Base-by-base conservation (phyloP, 2,329 filamentous ascomycete genomes). In the Sclerotinia borealis region DNA sequence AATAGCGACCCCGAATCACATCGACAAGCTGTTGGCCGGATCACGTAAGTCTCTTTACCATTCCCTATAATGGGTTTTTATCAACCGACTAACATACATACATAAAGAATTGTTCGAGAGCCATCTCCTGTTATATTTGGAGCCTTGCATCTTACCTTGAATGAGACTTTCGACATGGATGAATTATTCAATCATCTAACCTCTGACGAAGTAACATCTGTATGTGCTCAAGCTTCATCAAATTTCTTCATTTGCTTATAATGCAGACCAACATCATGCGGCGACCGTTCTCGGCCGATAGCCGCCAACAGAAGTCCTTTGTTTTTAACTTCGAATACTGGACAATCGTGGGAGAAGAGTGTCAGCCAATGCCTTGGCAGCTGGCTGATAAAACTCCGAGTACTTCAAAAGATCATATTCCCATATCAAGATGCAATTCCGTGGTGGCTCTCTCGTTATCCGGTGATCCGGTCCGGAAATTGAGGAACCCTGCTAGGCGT, bases 281-380 rank as follows among this genome's bases (percentile, higher is more conserved):
- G 25, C 66, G 71, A 37, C 65, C 67, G 5, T 72, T 69, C 52
- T 59, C 64, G 19, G 66, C 73, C 2, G 76, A 80, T 34, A 70
- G 75, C 5, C 75, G 81, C 9, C 80, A 79, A 15, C 84, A 84
- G 67, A 77, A 81, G 8, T 82, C 80, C 9, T 86, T 87, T 71
- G 81, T 86, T 67, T 87, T 88, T 71, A 82, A 79, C 48, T 86
- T 88, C 71, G 86, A 87, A 68, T 88, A 87, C 71, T 87, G 85
- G 69, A 87, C 85, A 6, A 78, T 86, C 8, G 79, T 87, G 15
- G 81, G 80, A 1, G 78, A 82, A 5, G 80, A 79, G 4, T 79
- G 84, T 47, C 77, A 79, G 37, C 85, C 85, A 0, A 82, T 85
- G 69, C 77, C 81, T 7, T 88, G 85, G 84, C 85, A 88, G 69